Evolutionary conservation across 164 flowering plant species (phyloP).

Genomic region (Liriodendron chinense): DNA sequence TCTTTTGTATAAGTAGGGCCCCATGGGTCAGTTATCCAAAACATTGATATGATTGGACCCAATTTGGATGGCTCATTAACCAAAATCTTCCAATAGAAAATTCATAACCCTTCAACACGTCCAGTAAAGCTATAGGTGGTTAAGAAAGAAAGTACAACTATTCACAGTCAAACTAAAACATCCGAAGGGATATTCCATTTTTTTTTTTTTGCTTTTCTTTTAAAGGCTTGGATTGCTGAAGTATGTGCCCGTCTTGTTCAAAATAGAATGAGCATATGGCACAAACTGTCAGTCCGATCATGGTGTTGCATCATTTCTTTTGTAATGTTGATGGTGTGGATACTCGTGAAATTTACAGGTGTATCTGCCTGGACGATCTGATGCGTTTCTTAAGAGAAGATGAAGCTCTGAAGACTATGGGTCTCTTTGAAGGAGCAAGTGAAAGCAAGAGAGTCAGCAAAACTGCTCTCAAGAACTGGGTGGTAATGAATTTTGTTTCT

Average conservation of each 20-base stretch:
- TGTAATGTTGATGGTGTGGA: not conserved
- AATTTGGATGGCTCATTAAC: no score
- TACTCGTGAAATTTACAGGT: slow-evolving; percentile 20
- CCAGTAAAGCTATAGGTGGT: no score
- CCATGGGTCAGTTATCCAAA: not conserved
- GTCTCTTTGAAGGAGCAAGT: slow-evolving; percentile 41
- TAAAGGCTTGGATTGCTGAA: no score
- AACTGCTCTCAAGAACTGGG: slow-evolving; percentile 52
- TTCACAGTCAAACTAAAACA: no score
- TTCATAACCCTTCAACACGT: no score
- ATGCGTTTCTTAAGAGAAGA: slow-evolving; percentile 53
- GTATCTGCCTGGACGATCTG: slow-evolving; percentile 39
- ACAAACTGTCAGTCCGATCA: not conserved
- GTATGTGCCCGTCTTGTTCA: no score
- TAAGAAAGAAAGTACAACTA: no score
- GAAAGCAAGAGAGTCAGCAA: slow-evolving; percentile 45
- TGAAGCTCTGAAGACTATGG: slow-evolving; percentile 48
- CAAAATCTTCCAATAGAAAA: no score
- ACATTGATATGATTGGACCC: no score
- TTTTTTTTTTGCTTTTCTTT: no score
- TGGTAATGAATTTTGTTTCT: slow-evolving; percentile 31
- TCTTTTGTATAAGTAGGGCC: not conserved
- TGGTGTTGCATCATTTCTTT: not conserved
- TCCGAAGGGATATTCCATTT: no score
- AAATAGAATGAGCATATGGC: not conserved